A percentile compares a stretch with the other conserved stretches of the same genome.
These are phyloP conservation scores for Saccharata proteae DNA, from an alignment of 2,329 filamentous ascomycete genomes.

Conservation along the genomic window DNA sequence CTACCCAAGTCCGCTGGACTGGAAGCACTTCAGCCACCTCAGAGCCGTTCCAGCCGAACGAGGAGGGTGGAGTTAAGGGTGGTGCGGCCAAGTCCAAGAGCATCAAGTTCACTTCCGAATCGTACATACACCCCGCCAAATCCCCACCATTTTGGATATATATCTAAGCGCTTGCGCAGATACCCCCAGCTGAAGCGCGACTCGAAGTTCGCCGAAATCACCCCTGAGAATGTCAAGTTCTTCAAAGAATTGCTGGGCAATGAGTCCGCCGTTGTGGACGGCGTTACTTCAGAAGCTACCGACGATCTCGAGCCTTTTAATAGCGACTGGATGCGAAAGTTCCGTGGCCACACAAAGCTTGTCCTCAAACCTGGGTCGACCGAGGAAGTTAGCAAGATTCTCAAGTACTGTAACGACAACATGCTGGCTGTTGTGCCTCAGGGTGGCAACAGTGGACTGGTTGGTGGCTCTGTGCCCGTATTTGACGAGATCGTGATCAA, in stretches of 20 bases:
- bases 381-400: slow-evolving; percentile 77
- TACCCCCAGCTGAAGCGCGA: slow-evolving; percentile 78
- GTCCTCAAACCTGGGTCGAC: slow-evolving; percentile 78
- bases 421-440: slow-evolving; percentile 90
- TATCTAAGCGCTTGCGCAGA: slow-evolving; percentile 14
- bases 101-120: slow-evolving; percentile 72
- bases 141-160: not conserved
- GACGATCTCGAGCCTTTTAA: slow-evolving; percentile 90
- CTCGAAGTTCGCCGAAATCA: slow-evolving; percentile 59
- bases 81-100: slow-evolving; percentile 26
- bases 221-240: slow-evolving; percentile 64
- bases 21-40: slow-evolving; percentile 27
- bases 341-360: slow-evolving; percentile 76
- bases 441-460: slow-evolving; percentile 91
- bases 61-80: slow-evolving; percentile 21
- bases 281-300: slow-evolving; percentile 57
- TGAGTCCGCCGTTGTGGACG: slow-evolving; percentile 72
- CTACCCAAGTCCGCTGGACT: slow-evolving; percentile 23
- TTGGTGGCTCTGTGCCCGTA: slow-evolving; percentile 89
- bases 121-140: slow-evolving; percentile 30
- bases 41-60: slow-evolving; percentile 28
- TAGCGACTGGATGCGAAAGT: slow-evolving; percentile 98
- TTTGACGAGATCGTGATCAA: slow-evolving; percentile 98
- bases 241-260: slow-evolving; percentile 74
- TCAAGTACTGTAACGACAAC: slow-evolving; percentile 92